A percentile compares a stretch with the other conserved stretches of the same genome.
Evolutionary conservation across 2,329 filamentous ascomycete species (phyloP).

Genomic region (Trichoderma aggressivum): DNA sequence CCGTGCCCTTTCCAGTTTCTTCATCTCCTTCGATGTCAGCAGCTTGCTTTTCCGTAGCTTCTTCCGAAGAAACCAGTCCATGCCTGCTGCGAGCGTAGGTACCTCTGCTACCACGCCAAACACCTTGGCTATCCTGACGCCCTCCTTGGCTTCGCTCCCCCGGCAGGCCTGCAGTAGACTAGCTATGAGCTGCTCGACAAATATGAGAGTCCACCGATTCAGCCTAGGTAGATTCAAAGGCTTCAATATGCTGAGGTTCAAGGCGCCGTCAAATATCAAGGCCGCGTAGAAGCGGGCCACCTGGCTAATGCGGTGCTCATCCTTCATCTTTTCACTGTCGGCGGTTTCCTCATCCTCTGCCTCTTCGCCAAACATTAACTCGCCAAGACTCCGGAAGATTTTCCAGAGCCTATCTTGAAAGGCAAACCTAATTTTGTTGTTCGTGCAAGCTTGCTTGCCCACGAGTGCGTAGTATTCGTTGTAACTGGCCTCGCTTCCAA

Average conservation of each 20-base stretch:
- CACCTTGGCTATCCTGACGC: conserved; percentile 59
- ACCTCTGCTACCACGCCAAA: conserved; percentile 63
- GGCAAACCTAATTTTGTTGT: conserved; percentile 72
- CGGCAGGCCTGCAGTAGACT: conserved; percentile 66
- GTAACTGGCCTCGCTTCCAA: conserved; percentile 76
- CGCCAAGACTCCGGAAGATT: conserved; percentile 80
- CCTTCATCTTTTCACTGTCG: conserved; percentile 43
- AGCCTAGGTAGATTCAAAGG: conserved; percentile 76
- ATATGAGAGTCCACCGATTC: conserved; percentile 70
- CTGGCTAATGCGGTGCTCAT: conserved; percentile 50
- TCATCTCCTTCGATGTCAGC: conserved; percentile 46
- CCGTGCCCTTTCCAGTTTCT: conserved; percentile 39
- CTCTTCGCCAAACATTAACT: conserved; percentile 66
- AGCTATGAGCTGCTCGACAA: conserved; percentile 78
- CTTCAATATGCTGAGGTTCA: conserved; percentile 54
- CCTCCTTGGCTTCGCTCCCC: conserved; percentile 46
- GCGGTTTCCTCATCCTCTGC: conserved; percentile 52
- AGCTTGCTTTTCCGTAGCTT: conserved; percentile 64
- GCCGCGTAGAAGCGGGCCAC: conserved; percentile 54
- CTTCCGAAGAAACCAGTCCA: conserved; percentile 78
- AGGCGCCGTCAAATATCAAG: conserved; percentile 44
- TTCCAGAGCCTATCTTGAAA: conserved; percentile 88
- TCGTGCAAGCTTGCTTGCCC: conserved; percentile 71
- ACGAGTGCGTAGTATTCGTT: conserved; percentile 94
- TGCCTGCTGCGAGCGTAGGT: conserved; percentile 65